Percentiles rank a stretch among this genome's conserved stretches.
Evolutionary conservation across 148 eudicot genomes (phyloP).

Genomic region (Rhododendron vialii): DNA sequence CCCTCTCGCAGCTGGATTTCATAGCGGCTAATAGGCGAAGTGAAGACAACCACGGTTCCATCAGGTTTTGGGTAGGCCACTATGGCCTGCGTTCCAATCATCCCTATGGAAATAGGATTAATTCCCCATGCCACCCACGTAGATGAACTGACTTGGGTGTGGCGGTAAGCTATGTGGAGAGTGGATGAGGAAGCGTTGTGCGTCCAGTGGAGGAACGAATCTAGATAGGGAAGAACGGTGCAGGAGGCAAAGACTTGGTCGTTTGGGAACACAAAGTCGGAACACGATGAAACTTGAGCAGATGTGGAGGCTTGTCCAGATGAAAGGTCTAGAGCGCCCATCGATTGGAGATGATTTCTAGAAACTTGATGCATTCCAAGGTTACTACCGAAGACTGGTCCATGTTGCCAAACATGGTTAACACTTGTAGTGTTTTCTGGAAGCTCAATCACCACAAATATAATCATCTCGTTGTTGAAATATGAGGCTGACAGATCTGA

Average conservation of each 20-base stretch:
- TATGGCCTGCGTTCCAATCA: background rate
- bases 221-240: slow-evolving; percentile 7
- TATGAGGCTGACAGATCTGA: background rate
- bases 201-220: slow-evolving; percentile 28
- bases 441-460: background rate
- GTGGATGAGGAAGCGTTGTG: slow-evolving; percentile 20
- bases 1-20: background rate
- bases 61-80: background rate
- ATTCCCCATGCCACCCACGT: slow-evolving; percentile 20
- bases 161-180: slow-evolving; percentile 21
- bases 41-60: background rate
- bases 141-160: slow-evolving; percentile 3
- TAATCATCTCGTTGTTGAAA: background rate
- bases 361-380: slow-evolving; percentile 1
- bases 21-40: background rate
- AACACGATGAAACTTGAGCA: background rate
- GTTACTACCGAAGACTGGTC: background rate
- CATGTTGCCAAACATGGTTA: slow-evolving; percentile 14
- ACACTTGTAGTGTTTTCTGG: background rate
- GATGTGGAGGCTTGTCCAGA: background rate
- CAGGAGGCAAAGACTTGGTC: slow-evolving; percentile 15
- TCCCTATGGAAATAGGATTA: slow-evolving; percentile 6
- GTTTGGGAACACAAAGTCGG: slow-evolving; percentile 8
- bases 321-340: background rate
- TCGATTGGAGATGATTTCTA: background rate